Evolutionary conservation across 208 protist species (phyloP).

Genomic region (Trypanosoma vivax): DNA sequence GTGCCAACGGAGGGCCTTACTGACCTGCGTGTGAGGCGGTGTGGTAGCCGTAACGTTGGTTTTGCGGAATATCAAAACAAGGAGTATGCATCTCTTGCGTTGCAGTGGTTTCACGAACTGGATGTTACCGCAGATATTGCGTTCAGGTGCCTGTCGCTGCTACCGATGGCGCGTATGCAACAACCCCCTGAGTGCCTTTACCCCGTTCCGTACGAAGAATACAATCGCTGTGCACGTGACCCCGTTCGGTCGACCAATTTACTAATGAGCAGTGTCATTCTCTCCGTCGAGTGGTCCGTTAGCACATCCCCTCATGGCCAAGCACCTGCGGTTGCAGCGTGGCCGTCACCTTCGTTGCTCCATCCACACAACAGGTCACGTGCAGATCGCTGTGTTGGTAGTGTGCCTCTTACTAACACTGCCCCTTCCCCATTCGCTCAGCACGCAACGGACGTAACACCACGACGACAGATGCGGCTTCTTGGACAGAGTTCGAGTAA

Average conservation of each 20-base stretch:
- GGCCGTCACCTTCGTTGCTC: neutral
- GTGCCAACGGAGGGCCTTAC: constrained; percentile 45
- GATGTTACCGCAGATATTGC: constrained; percentile 19
- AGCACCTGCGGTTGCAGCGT: neutral
- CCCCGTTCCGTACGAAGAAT: constrained; percentile 31
- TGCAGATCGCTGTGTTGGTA: no score
- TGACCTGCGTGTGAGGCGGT: constrained; percentile 39
- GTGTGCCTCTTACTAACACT: no score
- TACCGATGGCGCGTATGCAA: neutral
- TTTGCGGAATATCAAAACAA: constrained; percentile 50
- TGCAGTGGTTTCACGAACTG: constrained; percentile 43
- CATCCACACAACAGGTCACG: neutral
- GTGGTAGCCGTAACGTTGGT: constrained; percentile 31
- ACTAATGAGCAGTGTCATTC: constrained; percentile 26
- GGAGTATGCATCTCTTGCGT: constrained; percentile 23
- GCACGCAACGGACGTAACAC: neutral
- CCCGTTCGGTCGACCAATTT: constrained; percentile 18
- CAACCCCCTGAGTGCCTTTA: constrained; percentile 1
- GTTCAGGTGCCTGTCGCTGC: constrained; percentile 1
- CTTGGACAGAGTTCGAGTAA: no score
- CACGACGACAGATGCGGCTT: no score
- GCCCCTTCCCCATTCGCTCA: neutral
- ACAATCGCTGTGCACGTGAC: constrained; percentile 1
- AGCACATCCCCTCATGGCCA: constrained; percentile 11
- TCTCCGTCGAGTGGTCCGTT: constrained; percentile 36